Evolutionary conservation across 164 flowering plant genomes (phyloP).

Genomic region (Amborella trichopoda): DNA sequence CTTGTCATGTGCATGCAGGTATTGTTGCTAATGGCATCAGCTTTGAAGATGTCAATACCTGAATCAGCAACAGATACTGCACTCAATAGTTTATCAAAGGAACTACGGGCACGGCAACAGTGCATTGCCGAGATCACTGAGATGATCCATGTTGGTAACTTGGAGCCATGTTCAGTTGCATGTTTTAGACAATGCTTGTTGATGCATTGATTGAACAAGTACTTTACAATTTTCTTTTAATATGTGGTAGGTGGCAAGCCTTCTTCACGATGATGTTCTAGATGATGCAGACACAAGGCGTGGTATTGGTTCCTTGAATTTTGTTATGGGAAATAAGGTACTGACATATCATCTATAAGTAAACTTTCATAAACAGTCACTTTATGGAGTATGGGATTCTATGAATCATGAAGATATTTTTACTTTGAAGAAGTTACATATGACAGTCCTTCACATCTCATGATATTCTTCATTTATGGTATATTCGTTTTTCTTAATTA

Average conservation of each 20-base stretch:
- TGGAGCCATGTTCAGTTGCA: background rate
- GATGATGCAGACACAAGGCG: slow-evolving; percentile 98
- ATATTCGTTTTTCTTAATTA: no score
- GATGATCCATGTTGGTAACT: slow-evolving; percentile 86
- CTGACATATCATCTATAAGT: no score
- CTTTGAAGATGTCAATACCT: slow-evolving; percentile 43
- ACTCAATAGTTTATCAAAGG: slow-evolving; percentile 25
- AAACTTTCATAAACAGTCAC: no score
- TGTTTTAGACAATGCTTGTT: background rate
- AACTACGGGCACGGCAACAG: slow-evolving; percentile 63
- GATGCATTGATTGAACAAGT: no score
- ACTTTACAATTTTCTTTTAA: no score
- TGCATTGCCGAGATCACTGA: slow-evolving; percentile 90
- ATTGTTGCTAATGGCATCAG: slow-evolving; percentile 81
- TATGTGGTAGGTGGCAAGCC: slow-evolving; percentile 81
- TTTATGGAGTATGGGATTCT: no score
- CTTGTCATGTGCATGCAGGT: slow-evolving; percentile 58
- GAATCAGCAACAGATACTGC: slow-evolving; percentile 15
- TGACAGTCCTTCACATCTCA: no score
- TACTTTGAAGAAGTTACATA: no score
- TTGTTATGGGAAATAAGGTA: slow-evolving; percentile 96
- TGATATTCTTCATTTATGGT: no score
- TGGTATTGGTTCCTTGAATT: slow-evolving; percentile 84
- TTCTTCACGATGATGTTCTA: slow-evolving; percentile 95
- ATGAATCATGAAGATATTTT: no score